A percentile compares a stretch with the other conserved stretches of the same genome.
Conservation (phyloP, 2,329 filamentous ascomycete species). For the Rhytidhysteron rufulum region DNA sequence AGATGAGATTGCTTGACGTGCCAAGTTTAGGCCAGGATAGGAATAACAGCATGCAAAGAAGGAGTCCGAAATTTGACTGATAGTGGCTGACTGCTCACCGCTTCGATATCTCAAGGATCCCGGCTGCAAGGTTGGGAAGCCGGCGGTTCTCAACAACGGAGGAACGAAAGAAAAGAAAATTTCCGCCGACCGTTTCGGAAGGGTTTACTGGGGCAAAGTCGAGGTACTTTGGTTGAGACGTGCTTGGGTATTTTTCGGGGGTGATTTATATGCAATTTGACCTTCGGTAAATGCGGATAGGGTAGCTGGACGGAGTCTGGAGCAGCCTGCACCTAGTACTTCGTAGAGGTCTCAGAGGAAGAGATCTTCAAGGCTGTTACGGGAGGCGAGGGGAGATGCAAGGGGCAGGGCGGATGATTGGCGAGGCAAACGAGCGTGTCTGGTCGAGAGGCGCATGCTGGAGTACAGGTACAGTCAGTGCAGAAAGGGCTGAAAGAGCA, state of each 20-base stretch:
- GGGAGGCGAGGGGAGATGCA: background rate
- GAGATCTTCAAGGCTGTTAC: constrained; percentile 1
- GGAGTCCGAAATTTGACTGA: background rate
- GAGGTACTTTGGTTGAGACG: constrained; percentile 2
- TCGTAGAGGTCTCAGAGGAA: background rate
- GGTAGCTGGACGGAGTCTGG: background rate
- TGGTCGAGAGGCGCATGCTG: background rate
- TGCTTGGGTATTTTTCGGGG: constrained; percentile 1
- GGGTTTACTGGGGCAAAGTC: no score
- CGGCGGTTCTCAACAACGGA: background rate
- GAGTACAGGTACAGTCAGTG: background rate
- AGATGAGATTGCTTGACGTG: background rate
- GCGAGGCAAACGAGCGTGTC: background rate
- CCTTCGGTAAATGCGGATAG: background rate
- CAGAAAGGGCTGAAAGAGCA: background rate
- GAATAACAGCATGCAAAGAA: background rate
- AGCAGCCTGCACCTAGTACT: background rate
- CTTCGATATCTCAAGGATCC: background rate
- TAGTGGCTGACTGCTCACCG: background rate
- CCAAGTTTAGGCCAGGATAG: background rate
- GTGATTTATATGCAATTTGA: background rate
- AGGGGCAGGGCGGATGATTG: background rate
- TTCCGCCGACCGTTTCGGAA: no score
- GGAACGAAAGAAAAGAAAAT: background rate
- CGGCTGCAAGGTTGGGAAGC: background rate